Base-by-base conservation (phyloP, 2,329 filamentous ascomycete genomes). In the Cladosporium sp. region DNA sequence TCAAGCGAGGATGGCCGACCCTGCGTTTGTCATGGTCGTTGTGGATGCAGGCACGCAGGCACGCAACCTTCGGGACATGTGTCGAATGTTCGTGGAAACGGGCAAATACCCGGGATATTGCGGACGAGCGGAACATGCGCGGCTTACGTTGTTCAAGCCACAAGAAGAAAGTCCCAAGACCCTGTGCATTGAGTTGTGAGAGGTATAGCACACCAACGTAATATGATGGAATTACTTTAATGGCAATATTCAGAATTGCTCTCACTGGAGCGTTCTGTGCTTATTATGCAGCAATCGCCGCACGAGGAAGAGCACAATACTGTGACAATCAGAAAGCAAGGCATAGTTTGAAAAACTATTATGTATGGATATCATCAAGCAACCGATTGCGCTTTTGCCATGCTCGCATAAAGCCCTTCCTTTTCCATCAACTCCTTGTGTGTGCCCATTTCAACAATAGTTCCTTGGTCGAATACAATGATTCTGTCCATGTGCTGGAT, bases 401-500 rank as follows among this genome's bases (percentile, higher is more conserved):
- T 76, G 65, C 73, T 74, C 18, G 74, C 73, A 66, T 84, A 84
- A 55, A 82, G 76, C 2, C 78, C 78, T 49, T 79, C 80, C 41
- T 75, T 72, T 24, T 77, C 78, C 15, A 90, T 78, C 69, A 90
- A 77, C 71, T 88, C 86, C 5, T 81, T 79, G 73, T 90, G 87
- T 24, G 83, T 83, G n/a, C 90, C 88, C 65, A 80, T 78, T 73
- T 90, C 87, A 1, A 87, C 79, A 44, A 90, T 83, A 26, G 76
- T 84, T 28, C 89, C 87, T 67, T 88, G 84, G 12, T 90, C 90
- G 58, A 95, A 86, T 0, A 94, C 90, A 71, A 91, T 92, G 51
- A 93, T 93, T n/a, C 88, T 80, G 75, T 94, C 88, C 1, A 91
- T 90, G 71, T 93, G 90, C 76, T 91, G 90, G 24, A 93, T 88